These are phyloP conservation scores for Santalum album DNA, from an alignment of 164 flowering plant genomes.

Conservation along the genomic window DNA sequence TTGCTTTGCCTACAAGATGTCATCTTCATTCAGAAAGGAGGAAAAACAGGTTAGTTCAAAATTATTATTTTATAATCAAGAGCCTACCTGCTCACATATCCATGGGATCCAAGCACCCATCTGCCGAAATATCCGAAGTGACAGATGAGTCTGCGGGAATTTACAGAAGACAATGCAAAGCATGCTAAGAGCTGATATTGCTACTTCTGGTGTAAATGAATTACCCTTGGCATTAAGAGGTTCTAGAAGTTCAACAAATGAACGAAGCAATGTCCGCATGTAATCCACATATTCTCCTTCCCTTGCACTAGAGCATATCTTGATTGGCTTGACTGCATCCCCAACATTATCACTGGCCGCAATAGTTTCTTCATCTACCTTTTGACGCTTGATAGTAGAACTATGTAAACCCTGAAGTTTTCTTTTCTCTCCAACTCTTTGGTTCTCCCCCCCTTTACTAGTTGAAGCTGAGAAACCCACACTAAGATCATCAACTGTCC, in stretches of 20 bases:
- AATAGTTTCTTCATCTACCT: conserved; percentile 24
- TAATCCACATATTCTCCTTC: conserved; percentile 39
- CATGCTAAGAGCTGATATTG: conserved; percentile 71
- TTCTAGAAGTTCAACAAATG: conserved; percentile 40
- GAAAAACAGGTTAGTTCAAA: neutral
- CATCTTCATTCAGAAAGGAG: neutral
- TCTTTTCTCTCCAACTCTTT: conserved; percentile 57
- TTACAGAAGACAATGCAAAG: conserved; percentile 59
- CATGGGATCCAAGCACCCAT: conserved; percentile 67
- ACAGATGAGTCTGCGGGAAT: conserved; percentile 35
- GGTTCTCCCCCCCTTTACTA: conserved; percentile 18
- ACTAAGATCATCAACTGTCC: conserved; percentile 6
- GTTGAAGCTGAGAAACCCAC: conserved; percentile 9
- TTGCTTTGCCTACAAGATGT: conserved; percentile 45
- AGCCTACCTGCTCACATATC: conserved; percentile 68
- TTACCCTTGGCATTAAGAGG: conserved; percentile 26
- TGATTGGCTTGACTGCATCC: conserved; percentile 11
- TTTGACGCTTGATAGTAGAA: conserved; percentile 53
- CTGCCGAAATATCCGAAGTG: conserved; percentile 35
- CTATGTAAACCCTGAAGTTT: conserved; percentile 21
- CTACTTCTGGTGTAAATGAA: conserved; percentile 36
- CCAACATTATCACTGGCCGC: conserved; percentile 16
- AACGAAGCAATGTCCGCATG: conserved; percentile 33
- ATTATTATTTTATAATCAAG: neutral
- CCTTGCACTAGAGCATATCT: conserved; percentile 11